Evolutionary conservation across 1,139 yeast genomes (phyloP).

Genomic region (Pichia sp.): DNA sequence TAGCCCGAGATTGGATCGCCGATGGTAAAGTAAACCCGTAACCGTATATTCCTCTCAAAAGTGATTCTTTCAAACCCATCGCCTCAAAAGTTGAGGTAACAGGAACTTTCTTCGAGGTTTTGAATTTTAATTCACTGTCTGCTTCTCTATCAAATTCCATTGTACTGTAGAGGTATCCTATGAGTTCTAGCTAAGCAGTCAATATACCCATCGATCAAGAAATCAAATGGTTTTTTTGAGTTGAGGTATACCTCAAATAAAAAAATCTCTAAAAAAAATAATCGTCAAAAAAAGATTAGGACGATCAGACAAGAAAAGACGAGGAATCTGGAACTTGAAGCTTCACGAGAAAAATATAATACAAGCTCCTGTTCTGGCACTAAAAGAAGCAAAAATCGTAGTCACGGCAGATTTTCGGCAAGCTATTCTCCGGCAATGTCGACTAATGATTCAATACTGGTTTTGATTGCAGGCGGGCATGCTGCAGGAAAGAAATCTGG

Average conservation of each 20-base stretch:
- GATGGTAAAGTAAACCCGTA: conserved; percentile 95
- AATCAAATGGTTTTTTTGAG: too few relatives aligned
- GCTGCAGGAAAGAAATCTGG: conserved; percentile 31
- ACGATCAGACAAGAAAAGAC: too few relatives aligned
- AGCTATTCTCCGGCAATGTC: conserved; percentile 6
- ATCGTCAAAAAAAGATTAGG: too few relatives aligned
- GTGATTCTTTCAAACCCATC: conserved; percentile 63
- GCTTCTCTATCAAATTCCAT: conserved; percentile 57
- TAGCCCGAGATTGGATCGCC: conserved; percentile 93
- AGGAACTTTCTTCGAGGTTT: conserved; percentile 59
- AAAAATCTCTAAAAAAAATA: too few relatives aligned
- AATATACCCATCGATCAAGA: too few relatives aligned
- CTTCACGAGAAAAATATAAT: too few relatives aligned
- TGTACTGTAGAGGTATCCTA: not conserved
- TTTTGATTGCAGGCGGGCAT: conserved; percentile 33
- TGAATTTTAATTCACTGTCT: conserved; percentile 57
- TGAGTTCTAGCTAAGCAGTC: not conserved
- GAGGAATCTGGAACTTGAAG: too few relatives aligned
- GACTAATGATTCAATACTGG: conserved; percentile 17
- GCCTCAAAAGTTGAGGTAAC: conserved; percentile 69
- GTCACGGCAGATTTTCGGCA: too few relatives aligned
- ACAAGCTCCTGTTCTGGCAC: too few relatives aligned
- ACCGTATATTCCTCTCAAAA: conserved; percentile 69
- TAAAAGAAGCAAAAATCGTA: too few relatives aligned
- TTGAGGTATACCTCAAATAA: too few relatives aligned